These are phyloP conservation scores for Sclerotinia nivalis DNA, from an alignment of 2,329 filamentous ascomycete genomes.

Conservation along the genomic window DNA sequence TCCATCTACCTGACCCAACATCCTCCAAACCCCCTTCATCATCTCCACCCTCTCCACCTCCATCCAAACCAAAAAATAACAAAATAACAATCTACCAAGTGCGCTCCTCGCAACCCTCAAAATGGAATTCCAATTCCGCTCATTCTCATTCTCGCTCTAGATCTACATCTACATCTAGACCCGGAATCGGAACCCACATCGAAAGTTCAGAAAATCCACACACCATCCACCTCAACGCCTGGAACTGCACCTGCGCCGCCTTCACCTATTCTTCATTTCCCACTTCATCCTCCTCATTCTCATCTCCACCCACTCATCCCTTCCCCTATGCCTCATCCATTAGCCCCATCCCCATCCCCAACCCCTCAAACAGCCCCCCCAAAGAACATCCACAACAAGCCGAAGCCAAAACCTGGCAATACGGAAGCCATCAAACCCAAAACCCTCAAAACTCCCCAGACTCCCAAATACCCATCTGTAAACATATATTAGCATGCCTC, in stretches of 20 bases:
- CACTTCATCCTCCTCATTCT: constrained; percentile 13
- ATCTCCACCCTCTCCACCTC: not conserved
- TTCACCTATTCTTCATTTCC: constrained; percentile 76
- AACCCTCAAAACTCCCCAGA: constrained; percentile 39
- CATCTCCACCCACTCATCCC: not conserved
- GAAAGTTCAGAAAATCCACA: constrained; percentile 50
- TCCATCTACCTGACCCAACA: constrained; percentile 23
- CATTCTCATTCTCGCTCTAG: constrained; percentile 32
- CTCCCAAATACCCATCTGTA: constrained; percentile 63
- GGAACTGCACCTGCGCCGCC: constrained; percentile 88
- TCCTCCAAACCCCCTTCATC: constrained; percentile 20
- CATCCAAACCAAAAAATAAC: not conserved
- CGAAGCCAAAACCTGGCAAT: constrained; percentile 39
- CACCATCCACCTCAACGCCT: constrained; percentile 70
- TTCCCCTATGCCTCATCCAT: no score
- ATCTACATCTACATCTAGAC: not conserved
- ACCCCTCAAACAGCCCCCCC: not conserved
- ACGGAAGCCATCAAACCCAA: constrained; percentile 48
- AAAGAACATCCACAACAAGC: fast-evolving
- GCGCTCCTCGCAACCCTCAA: constrained; percentile 39
- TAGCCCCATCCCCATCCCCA: not conserved
- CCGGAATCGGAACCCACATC: constrained; percentile 11
- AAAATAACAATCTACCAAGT: constrained; percentile 31
- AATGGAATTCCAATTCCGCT: constrained; percentile 38
- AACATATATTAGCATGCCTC: constrained; percentile 84